Evolutionary conservation across 2,329 filamentous ascomycete species (phyloP).

Genomic region (Orbilia quercus): DNA sequence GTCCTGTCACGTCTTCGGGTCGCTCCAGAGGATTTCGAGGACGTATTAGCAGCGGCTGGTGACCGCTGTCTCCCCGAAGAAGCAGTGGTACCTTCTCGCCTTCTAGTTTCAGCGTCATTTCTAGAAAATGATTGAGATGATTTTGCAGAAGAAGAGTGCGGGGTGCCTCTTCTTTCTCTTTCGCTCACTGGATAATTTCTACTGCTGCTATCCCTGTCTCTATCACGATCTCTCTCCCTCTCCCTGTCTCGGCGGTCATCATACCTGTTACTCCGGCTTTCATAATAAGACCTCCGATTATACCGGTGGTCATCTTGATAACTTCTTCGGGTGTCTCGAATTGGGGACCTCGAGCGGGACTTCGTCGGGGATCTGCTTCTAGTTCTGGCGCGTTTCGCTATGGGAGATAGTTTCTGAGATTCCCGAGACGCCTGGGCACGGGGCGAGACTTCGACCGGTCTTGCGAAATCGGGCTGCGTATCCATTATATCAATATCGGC

Average conservation of each 20-base stretch:
- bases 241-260: slow-evolving; percentile 57
- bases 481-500: slow-evolving; percentile 60
- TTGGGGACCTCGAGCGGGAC: slow-evolving; percentile 47
- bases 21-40: slow-evolving; percentile 31
- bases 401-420: slow-evolving; percentile 39
- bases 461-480: slow-evolving; percentile 57
- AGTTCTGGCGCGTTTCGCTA: slow-evolving; percentile 59
- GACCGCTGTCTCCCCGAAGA: slow-evolving; percentile 62
- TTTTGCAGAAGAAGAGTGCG: slow-evolving; percentile 65
- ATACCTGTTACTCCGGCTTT: slow-evolving; percentile 40
- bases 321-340: slow-evolving; percentile 56
- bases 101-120: slow-evolving; percentile 75
- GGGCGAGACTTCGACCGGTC: slow-evolving; percentile 32
- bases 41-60: slow-evolving; percentile 42
- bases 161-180: slow-evolving; percentile 68
- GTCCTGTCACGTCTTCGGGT: slow-evolving; percentile 33
- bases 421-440: slow-evolving; percentile 23
- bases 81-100: slow-evolving; percentile 69
- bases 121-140: slow-evolving; percentile 67
- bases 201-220: slow-evolving; percentile 63
- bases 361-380: slow-evolving; percentile 58
- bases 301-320: slow-evolving; percentile 59
- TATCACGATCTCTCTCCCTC: slow-evolving; percentile 55
- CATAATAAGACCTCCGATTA: slow-evolving; percentile 57
- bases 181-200: slow-evolving; percentile 73